Conservation (phyloP, 2,329 filamentous ascomycete genomes). For the Dactylellina cionopaga region DNA sequence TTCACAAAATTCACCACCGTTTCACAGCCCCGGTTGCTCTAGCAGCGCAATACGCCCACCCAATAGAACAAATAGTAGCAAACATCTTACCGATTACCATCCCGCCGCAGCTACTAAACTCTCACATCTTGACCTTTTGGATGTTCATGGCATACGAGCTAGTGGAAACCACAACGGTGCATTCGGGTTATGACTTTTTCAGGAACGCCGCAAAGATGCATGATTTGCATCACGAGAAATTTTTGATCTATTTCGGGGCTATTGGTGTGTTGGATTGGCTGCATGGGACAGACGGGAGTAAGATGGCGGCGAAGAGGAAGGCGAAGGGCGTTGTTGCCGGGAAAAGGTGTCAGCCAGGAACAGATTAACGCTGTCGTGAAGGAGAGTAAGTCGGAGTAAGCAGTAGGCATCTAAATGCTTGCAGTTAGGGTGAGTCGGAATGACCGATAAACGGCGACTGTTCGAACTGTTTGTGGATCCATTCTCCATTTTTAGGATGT, state of each 20-base stretch:
- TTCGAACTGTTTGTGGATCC: too few relatives aligned
- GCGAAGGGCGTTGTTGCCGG: slow-evolving; percentile 21
- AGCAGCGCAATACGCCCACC: slow-evolving; percentile 69
- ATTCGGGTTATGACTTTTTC: slow-evolving; percentile 70
- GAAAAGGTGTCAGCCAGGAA: slow-evolving; percentile 21
- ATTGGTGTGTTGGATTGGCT: slow-evolving; percentile 67
- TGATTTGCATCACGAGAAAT: slow-evolving; percentile 69
- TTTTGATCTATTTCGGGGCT: slow-evolving; percentile 67
- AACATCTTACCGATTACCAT: slow-evolving; percentile 67
- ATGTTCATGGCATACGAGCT: slow-evolving; percentile 65
- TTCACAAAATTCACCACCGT: slow-evolving; percentile 69
- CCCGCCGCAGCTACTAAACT: slow-evolving; percentile 63
- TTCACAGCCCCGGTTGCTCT: slow-evolving; percentile 69
- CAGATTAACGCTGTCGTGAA: slow-evolving; percentile 11
- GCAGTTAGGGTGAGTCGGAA: too few relatives aligned
- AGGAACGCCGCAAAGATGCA: slow-evolving; percentile 65
- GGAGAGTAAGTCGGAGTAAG: slow-evolving; percentile 29
- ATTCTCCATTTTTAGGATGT: too few relatives aligned
- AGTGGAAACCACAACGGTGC: slow-evolving; percentile 67
- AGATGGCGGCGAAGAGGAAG: slow-evolving; percentile 46
- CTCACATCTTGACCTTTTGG: slow-evolving; percentile 68
- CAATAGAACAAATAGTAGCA: slow-evolving; percentile 68
- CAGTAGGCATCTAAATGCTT: too few relatives aligned
- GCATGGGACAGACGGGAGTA: slow-evolving; percentile 63
- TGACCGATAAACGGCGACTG: too few relatives aligned